Evolutionary conservation across 169 alveolate species (phyloP).

Genomic region (Eimeria necatrix): DNA sequence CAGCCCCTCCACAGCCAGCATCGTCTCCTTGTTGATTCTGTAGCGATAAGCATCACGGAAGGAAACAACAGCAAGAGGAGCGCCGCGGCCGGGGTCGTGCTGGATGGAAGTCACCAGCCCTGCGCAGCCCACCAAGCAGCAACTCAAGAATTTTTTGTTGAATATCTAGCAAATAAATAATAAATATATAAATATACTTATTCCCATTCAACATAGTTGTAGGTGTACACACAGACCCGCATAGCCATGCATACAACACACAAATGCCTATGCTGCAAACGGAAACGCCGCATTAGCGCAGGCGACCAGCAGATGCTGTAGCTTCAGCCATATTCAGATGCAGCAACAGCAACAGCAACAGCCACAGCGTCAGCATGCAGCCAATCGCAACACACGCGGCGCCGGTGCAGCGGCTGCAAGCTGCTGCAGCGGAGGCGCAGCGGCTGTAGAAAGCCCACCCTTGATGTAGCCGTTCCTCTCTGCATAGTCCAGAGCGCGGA

Average conservation of each 20-base stretch:
- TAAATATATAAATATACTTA: too few relatives aligned
- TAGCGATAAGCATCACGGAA: constrained; percentile 99
- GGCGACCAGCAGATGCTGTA: too few relatives aligned
- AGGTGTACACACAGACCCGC: too few relatives aligned
- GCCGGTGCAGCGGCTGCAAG: neutral
- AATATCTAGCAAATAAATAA: too few relatives aligned
- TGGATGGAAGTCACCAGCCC: constrained; percentile 96
- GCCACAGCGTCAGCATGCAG: neutral
- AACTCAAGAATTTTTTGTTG: neutral
- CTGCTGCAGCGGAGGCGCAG: neutral
- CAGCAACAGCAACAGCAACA: too few relatives aligned
- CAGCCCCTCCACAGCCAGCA: constrained; percentile 99
- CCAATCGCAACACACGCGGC: neutral
- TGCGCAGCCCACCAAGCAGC: neutral
- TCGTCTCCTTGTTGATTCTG: constrained; percentile 96
- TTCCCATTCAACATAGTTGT: too few relatives aligned
- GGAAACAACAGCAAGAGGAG: constrained; percentile 97
- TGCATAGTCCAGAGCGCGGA: constrained; percentile 97
- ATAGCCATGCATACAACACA: too few relatives aligned
- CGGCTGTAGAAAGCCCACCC: constrained; percentile 89
- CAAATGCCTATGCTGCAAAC: too few relatives aligned
- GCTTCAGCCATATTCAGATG: too few relatives aligned
- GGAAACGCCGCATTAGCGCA: too few relatives aligned
- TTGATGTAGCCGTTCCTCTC: constrained; percentile 93
- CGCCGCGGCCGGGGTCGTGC: constrained; percentile 99